These are phyloP conservation scores for Kernera saxatilis DNA, from an alignment of 345 rosid species.

Conservation along the genomic window DNA sequence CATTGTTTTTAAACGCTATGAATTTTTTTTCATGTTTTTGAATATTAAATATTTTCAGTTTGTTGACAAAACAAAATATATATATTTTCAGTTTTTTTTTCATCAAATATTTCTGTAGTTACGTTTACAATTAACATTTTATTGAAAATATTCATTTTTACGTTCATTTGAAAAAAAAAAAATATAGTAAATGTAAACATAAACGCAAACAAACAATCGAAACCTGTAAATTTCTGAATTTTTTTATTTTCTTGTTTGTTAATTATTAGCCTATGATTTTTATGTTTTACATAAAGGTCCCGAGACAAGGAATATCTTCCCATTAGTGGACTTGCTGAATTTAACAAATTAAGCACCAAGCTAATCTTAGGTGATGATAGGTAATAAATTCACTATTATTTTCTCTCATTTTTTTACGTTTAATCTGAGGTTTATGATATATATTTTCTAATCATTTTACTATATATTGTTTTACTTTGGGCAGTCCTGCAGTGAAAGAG, in stretches of 20 bases:
- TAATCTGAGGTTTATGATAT: neutral
- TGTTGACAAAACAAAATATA: too few relatives aligned
- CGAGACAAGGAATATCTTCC: conserved; percentile 86
- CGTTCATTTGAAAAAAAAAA: too few relatives aligned
- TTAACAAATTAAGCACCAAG: conserved; percentile 75
- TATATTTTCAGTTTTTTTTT: neutral
- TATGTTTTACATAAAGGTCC: conserved; percentile 33
- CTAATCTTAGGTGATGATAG: conserved; percentile 76
- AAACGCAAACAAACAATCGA: neutral
- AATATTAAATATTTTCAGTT: neutral
- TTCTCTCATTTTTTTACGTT: neutral
- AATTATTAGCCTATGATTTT: neutral
- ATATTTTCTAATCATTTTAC: neutral
- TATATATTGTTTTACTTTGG: neutral
- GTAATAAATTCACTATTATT: conserved; percentile 23
- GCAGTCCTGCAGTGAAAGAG: conserved; percentile 60
- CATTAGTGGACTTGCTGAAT: conserved; percentile 69
- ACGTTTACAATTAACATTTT: too few relatives aligned
- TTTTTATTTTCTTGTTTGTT: neutral
- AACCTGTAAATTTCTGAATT: neutral
- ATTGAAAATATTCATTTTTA: too few relatives aligned
- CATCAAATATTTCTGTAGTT: neutral
- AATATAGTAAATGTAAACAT: too few relatives aligned
- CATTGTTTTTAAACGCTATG: too few relatives aligned
- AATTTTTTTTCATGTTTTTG: neutral